These are phyloP conservation scores for Yarrowia deformans DNA, from an alignment of 805 yeast species.

Conservation along the genomic window DNA sequence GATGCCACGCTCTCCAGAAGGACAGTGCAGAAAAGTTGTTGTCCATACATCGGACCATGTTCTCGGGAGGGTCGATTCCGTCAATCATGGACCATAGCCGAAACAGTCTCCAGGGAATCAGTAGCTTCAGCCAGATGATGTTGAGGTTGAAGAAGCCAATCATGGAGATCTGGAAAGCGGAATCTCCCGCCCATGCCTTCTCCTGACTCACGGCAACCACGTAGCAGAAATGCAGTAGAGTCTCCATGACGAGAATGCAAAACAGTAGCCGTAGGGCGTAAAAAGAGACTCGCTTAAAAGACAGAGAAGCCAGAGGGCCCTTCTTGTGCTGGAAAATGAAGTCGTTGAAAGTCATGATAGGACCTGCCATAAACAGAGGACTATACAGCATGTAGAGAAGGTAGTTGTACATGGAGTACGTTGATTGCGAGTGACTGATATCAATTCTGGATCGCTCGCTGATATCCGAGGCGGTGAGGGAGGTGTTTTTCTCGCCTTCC, in stretches of 20 bases:
- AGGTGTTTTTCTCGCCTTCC: conserved; percentile 37
- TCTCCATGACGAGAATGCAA: conserved; percentile 88
- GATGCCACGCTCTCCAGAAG: conserved; percentile 99
- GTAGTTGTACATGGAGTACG: conserved; percentile 72
- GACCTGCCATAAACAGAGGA: conserved; percentile 95
- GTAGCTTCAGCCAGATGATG: conserved; percentile 88
- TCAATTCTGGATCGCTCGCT: conserved; percentile 48
- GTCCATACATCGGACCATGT: conserved; percentile 95
- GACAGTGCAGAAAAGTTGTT: conserved; percentile 91
- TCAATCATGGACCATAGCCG: conserved; percentile 93
- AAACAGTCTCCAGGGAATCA: conserved; percentile 96
- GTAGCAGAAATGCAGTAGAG: conserved; percentile 82
- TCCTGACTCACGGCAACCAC: conserved; percentile 93
- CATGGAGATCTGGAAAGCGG: conserved; percentile 95
- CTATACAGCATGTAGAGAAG: conserved; percentile 81
- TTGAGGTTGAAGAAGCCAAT: conserved; percentile 88
- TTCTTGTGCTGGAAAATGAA: conserved; percentile 69
- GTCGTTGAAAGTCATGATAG: conserved; percentile 91
- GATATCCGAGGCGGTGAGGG: conserved; percentile 39
- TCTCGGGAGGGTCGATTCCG: conserved; percentile 95
- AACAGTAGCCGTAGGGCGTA: conserved; percentile 74
- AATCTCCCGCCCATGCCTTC: conserved; percentile 85
- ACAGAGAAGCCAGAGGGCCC: conserved; percentile 65
- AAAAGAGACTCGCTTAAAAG: conserved; percentile 57
- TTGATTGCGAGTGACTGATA: conserved; percentile 49